Conservation (phyloP, 2,329 filamentous ascomycete genomes). For the Diaporthe sp. region DNA sequence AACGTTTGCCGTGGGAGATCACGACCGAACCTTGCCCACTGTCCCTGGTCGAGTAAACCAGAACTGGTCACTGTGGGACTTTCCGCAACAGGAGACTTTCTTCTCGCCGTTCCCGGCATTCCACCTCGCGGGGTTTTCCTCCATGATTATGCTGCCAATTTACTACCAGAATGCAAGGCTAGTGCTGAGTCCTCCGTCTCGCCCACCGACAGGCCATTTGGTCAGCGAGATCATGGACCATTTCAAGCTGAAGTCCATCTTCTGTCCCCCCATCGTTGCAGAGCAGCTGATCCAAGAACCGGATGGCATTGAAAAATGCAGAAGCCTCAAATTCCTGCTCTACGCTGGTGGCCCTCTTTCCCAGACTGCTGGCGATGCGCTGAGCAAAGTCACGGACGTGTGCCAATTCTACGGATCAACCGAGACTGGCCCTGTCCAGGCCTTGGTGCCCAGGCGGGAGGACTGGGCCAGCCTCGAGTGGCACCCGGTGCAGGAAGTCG, state of each 20-base stretch:
- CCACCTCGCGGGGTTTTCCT: slow-evolving; percentile 43
- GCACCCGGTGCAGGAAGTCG: slow-evolving; percentile 43
- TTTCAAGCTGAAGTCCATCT: slow-evolving; percentile 41
- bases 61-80: slow-evolving; percentile 42
- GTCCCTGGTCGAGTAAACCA: slow-evolving; percentile 43
- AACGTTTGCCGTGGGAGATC: slow-evolving; percentile 41
- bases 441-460: slow-evolving; percentile 43
- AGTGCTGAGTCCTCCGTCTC: slow-evolving; percentile 36
- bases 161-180: slow-evolving; percentile 42
- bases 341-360: slow-evolving; percentile 46
- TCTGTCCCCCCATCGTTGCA: slow-evolving; percentile 43
- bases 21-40: slow-evolving; percentile 38
- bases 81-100: slow-evolving; percentile 38
- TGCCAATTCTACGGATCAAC: slow-evolving; percentile 46
- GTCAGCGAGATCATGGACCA: slow-evolving; percentile 42
- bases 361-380: slow-evolving; percentile 40
- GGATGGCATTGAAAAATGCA: slow-evolving; percentile 42
- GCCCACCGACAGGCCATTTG: slow-evolving; percentile 39
- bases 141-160: slow-evolving; percentile 42
- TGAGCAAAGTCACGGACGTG: slow-evolving; percentile 44
- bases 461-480: slow-evolving; percentile 45
- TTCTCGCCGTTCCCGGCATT: slow-evolving; percentile 43
- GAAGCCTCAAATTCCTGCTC: slow-evolving; percentile 43
- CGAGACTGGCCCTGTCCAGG: slow-evolving; percentile 43
- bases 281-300: slow-evolving; percentile 41